Conservation (phyloP, 177 flowering plant genomes). For the Vitis hybrid region DNA sequence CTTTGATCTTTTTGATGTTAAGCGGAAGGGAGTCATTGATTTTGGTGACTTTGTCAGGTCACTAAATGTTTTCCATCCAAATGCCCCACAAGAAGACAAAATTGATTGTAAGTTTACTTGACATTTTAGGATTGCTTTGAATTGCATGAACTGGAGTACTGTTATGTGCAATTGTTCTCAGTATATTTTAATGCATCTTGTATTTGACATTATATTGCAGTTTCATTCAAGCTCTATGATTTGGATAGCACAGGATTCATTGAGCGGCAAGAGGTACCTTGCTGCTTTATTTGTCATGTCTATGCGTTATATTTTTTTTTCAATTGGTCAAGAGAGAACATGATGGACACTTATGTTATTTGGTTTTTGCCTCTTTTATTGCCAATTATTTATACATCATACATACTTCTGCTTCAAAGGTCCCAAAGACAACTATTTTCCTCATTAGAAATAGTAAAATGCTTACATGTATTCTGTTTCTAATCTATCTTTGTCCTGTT, state of each 20-base stretch:
- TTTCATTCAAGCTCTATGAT: constrained; percentile 87
- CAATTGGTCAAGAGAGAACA: no score
- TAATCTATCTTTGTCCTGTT: no score
- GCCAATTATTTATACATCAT: background rate
- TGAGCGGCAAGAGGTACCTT: constrained; percentile 89
- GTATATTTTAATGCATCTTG: background rate
- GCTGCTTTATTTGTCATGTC: background rate
- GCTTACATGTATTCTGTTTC: no score
- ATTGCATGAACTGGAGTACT: background rate
- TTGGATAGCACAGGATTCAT: constrained; percentile 87
- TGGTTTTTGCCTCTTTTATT: background rate
- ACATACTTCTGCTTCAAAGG: no score
- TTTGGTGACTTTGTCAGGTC: constrained; percentile 93
- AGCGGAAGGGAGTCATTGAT: constrained; percentile 85
- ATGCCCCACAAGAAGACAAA: constrained; percentile 77
- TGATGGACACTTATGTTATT: no score
- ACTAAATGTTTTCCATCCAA: constrained; percentile 91
- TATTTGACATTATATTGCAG: constrained; percentile 32
- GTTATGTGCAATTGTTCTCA: background rate
- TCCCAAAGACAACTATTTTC: no score
- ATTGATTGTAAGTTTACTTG: constrained; percentile 66
- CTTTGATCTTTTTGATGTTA: constrained; percentile 89
- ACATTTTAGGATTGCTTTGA: background rate
- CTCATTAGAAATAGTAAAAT: no score
- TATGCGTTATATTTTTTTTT: background rate